phyloP scores from a whole-genome alignment of 768 basidiomycete species.

The Collybiopsis luxurians region DNA sequence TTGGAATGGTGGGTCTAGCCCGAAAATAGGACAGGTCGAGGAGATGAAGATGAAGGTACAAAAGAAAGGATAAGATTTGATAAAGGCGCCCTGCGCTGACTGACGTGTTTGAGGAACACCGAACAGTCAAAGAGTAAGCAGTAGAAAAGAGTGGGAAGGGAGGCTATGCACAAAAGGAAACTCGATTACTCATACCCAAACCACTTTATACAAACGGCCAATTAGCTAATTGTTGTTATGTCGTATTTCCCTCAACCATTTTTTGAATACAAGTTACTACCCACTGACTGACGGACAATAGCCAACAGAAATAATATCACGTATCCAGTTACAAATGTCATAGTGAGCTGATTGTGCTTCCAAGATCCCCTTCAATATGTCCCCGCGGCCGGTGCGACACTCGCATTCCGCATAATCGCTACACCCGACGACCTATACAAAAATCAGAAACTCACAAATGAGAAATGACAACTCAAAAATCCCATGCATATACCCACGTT shows the following conservation, averaged over 20 bases:
- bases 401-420: slow-evolving; percentile 22
- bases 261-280: too few species aligned
- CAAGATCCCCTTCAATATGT: not conserved
- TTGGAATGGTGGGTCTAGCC: not conserved
- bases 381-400: slow-evolving; percentile 6
- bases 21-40: not conserved
- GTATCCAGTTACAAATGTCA: too few species aligned
- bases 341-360: too few species aligned
- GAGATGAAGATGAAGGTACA: not conserved
- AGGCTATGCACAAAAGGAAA: not conserved
- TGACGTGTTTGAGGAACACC: not conserved
- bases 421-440: slow-evolving; percentile 24
- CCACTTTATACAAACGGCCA: not conserved
- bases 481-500: too few species aligned
- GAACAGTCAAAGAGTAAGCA: not conserved
- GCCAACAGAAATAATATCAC: too few species aligned
- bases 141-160: slow-evolving; percentile 6
- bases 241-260: not conserved
- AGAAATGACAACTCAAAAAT: too few species aligned
- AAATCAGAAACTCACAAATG: not conserved
- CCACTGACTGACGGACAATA: too few species aligned
- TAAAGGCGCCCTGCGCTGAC: slow-evolving; percentile 9
- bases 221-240: not conserved
- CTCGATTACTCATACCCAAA: not conserved
- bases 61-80: not conserved